phyloP scores from a whole-genome alignment of 805 yeast species.

The Teunomyces lycoperdinae region DNA sequence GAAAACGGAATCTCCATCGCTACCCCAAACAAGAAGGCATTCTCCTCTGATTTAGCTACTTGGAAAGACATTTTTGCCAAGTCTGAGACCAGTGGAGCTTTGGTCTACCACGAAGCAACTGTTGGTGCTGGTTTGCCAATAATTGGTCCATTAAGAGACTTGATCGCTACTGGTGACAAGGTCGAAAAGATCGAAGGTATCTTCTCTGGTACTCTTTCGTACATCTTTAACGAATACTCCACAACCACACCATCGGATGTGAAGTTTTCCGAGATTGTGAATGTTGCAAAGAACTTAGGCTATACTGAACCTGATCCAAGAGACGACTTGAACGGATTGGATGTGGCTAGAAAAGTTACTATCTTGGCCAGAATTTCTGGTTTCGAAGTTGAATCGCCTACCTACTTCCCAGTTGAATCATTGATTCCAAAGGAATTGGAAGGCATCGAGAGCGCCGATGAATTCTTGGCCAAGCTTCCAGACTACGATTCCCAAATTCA shows the following conservation, averaged over 20 bases:
- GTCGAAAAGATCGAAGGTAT: constrained; percentile 92
- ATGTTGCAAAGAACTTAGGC: constrained; percentile 84
- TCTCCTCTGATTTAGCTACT: constrained; percentile 67
- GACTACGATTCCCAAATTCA: constrained; percentile 79
- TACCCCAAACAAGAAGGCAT: constrained; percentile 98
- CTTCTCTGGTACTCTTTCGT: constrained; percentile 92
- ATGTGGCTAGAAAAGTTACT: constrained; percentile 97
- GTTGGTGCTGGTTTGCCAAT: constrained; percentile 99
- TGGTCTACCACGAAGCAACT: constrained; percentile 96
- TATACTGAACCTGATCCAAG: constrained; percentile 99
- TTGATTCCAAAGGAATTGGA: constrained; percentile 87
- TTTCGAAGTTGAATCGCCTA: constrained; percentile 76
- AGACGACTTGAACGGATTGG: constrained; percentile 96
- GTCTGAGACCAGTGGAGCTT: constrained; percentile 54
- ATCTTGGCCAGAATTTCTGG: constrained; percentile 94
- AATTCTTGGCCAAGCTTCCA: constrained; percentile 78
- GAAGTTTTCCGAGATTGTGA: constrained; percentile 87
- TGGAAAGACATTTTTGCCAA: constrained; percentile 74
- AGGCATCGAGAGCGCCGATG: constrained; percentile 65
- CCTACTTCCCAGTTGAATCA: constrained; percentile 91
- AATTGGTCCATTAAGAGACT: constrained; percentile 82
- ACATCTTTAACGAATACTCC: constrained; percentile 91
- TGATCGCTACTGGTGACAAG: constrained; percentile 90
- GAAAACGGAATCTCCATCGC: constrained; percentile 85
- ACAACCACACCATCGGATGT: constrained; percentile 56